These are phyloP conservation scores for Lophiostoma macrostomum DNA, from an alignment of 495 filamentous ascomycete genomes.

Conservation along the genomic window DNA sequence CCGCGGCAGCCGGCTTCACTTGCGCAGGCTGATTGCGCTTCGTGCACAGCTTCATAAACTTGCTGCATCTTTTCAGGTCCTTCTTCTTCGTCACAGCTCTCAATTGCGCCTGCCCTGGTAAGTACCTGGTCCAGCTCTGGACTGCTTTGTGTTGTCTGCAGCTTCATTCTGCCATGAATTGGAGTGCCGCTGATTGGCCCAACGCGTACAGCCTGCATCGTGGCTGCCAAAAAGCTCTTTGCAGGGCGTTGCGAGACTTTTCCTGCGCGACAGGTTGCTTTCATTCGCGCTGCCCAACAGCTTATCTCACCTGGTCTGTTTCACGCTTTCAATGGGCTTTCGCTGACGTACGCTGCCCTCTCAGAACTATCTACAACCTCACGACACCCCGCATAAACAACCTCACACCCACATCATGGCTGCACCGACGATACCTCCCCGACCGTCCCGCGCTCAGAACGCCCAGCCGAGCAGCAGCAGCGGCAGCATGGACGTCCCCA, in stretches of 20 bases:
- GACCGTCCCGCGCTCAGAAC: constrained; percentile 49
- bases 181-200: constrained; percentile 20
- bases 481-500: constrained; percentile 47
- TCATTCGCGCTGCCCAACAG: constrained; percentile 16
- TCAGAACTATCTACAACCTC: neutral
- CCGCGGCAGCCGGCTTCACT: neutral
- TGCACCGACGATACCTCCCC: constrained; percentile 59
- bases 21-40: neutral
- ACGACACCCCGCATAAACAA: neutral
- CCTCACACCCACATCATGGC: constrained; percentile 47
- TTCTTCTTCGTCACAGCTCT: neutral
- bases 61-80: neutral
- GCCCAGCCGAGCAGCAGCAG: constrained; percentile 32
- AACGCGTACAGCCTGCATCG: neutral
- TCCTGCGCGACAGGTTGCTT: neutral
- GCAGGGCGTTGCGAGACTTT: constrained; percentile 6
- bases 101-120: constrained; percentile 9
- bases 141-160: constrained; percentile 19
- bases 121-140: neutral
- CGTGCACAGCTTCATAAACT: neutral
- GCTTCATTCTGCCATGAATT: constrained; percentile 20
- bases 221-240: constrained; percentile 8
- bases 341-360: neutral
- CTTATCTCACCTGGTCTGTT: constrained; percentile 29
- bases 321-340: constrained; percentile 11